Percentiles rank a stretch among this genome's conserved stretches.
Evolutionary conservation across 805 yeast species (phyloP).

Genomic region (Cyberlindnera bimundalis): DNA sequence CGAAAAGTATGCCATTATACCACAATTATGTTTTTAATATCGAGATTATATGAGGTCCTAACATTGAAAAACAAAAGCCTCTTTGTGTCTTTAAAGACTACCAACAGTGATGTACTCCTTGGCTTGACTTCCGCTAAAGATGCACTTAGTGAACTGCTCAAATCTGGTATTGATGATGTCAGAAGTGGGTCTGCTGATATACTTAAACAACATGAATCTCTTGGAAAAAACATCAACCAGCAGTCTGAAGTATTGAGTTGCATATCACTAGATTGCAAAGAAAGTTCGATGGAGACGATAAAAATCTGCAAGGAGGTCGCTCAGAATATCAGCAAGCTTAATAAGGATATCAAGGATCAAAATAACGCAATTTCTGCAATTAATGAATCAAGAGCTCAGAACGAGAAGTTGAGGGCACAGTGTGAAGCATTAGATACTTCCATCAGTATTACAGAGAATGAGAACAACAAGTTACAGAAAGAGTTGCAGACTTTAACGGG

Average conservation of each 20-base stretch:
- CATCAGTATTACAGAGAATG: not conserved
- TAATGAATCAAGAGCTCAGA: slow-evolving; percentile 6
- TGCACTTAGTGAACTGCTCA: not conserved
- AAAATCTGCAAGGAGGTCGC: slow-evolving; percentile 4
- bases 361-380: slow-evolving; percentile 7
- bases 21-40: not conserved
- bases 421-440: slow-evolving; percentile 4
- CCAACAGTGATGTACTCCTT: not conserved
- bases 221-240: not conserved
- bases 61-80: slow-evolving; percentile 1
- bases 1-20: slow-evolving; percentile 8
- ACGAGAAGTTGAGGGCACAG: slow-evolving; percentile 1
- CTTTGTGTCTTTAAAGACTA: slow-evolving; percentile 2
- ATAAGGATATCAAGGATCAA: slow-evolving; percentile 22
- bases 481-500: not conserved
- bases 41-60: not conserved
- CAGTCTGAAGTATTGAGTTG: not conserved
- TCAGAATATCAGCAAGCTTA: slow-evolving; percentile 15
- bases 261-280: not conserved
- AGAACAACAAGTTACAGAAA: not conserved
- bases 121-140: not conserved
- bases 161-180: not conserved
- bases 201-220: not conserved
- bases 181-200: not conserved
- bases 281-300: not conserved